phyloP scores from a whole-genome alignment of 305 asterid genomes.

The Fraxinus platypoda region DNA sequence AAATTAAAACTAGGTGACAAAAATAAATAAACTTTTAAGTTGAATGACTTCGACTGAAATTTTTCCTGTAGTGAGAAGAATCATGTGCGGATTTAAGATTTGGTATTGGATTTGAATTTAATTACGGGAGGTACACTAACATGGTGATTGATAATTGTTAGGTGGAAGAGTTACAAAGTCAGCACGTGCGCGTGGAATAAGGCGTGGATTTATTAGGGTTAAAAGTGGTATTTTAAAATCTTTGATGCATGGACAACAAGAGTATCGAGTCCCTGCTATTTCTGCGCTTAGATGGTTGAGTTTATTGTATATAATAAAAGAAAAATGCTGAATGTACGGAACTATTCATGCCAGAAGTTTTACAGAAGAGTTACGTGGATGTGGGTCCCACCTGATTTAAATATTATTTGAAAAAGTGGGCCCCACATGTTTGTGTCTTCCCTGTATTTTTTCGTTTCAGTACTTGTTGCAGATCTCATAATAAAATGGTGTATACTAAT shows the following conservation, averaged over 20 bases:
- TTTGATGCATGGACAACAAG: background rate
- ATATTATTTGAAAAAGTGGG: too few species aligned
- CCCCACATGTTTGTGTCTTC: too few species aligned
- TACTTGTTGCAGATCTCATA: too few species aligned
- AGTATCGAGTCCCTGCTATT: background rate
- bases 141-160: background rate
- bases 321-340: too few species aligned
- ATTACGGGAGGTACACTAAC: conserved; percentile 21
- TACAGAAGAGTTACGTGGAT: too few species aligned
- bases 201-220: background rate
- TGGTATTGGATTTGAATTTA: conserved; percentile 17
- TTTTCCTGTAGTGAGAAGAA: background rate
- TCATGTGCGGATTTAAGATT: background rate
- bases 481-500: too few species aligned
- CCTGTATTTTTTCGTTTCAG: too few species aligned
- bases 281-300: background rate
- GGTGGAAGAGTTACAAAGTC: conserved; percentile 25
- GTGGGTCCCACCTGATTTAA: too few species aligned
- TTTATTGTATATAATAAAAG: too few species aligned
- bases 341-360: too few species aligned
- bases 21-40: background rate
- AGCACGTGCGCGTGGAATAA: conserved; percentile 35
- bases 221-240: conserved; percentile 4
- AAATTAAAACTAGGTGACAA: too few species aligned
- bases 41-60: background rate